A percentile compares a stretch with the other conserved stretches of the same genome.
phyloP scores from a whole-genome alignment of 225 moss, liverwort and hornwort species.

The Bryum argenteum region DNA sequence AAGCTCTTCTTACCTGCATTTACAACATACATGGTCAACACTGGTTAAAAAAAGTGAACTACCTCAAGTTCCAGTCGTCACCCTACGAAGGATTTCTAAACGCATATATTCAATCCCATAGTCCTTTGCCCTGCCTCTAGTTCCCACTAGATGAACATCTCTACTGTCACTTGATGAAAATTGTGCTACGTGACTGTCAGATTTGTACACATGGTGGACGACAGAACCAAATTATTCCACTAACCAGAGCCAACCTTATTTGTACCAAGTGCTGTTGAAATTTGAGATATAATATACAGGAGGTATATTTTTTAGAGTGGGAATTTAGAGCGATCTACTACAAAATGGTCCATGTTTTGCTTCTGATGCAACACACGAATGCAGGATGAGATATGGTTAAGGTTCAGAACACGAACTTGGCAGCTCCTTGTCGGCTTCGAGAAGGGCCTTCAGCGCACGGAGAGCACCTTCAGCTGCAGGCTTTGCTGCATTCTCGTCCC shows the following conservation, averaged over 20 bases:
- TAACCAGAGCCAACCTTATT: too few relatives aligned
- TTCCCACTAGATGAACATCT: too few relatives aligned
- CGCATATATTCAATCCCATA: not conserved
- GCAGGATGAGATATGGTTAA: not conserved
- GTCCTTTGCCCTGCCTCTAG: too few relatives aligned
- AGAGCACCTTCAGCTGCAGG: slow-evolving; percentile 85
- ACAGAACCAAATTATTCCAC: too few relatives aligned
- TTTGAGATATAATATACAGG: too few relatives aligned
- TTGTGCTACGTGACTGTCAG: too few relatives aligned
- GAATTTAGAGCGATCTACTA: too few relatives aligned
- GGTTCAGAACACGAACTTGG: slow-evolving; percentile 56
- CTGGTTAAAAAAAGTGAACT: not conserved
- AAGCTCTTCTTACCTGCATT: slow-evolving; percentile 85
- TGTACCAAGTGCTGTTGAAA: too few relatives aligned
- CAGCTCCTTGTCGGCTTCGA: slow-evolving; percentile 81
- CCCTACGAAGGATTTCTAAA: not conserved
- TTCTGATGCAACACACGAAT: slow-evolving; percentile 12
- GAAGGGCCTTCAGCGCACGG: slow-evolving; percentile 80
- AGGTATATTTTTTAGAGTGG: too few relatives aligned
- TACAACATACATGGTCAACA: slow-evolving; percentile 16
- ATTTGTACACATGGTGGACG: too few relatives aligned
- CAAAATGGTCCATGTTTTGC: not conserved
- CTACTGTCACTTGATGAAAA: too few relatives aligned
- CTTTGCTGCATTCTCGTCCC: slow-evolving; percentile 74
- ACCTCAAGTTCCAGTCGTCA: not conserved